Percentiles rank a stretch among this genome's conserved stretches.
These are phyloP conservation scores for Trichosporon sp. DNA, from an alignment of 1,284 basidiomycete genomes.

Conservation along the genomic window DNA sequence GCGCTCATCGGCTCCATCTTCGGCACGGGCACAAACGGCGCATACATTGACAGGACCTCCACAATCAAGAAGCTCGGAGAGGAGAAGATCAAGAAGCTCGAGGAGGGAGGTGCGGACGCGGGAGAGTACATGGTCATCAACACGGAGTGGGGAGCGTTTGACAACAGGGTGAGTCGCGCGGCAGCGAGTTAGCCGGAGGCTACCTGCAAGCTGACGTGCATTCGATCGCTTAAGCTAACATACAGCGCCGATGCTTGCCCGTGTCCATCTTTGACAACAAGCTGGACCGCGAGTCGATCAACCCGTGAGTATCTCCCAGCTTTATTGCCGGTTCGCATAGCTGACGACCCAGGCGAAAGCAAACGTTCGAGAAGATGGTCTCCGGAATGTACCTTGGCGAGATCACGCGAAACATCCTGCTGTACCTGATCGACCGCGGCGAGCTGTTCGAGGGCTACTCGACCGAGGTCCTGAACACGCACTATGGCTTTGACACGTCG, in stretches of 20 bases:
- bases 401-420: slow-evolving; percentile 80
- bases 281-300: slow-evolving; percentile 90
- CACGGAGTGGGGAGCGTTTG: slow-evolving; percentile 96
- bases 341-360: slow-evolving; percentile 63
- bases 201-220: too few species aligned
- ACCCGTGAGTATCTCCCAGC: slow-evolving; percentile 62
- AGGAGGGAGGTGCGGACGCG: slow-evolving; percentile 47
- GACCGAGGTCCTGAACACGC: slow-evolving; percentile 72
- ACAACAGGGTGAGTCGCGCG: slow-evolving; percentile 63
- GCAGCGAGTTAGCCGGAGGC: too few species aligned
- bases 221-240: slow-evolving; percentile 44
- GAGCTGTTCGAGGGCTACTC: slow-evolving; percentile 78
- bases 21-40: slow-evolving; percentile 97
- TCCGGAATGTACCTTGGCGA: slow-evolving; percentile 99
- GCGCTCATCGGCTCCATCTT: slow-evolving; percentile 89
- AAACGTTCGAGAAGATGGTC: slow-evolving; percentile 97
- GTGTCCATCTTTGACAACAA: slow-evolving; percentile 91
- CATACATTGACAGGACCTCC: slow-evolving; percentile 84
- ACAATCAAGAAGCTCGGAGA: slow-evolving; percentile 80
- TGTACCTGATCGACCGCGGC: slow-evolving; percentile 77
- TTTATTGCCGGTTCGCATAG: not conserved
- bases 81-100: slow-evolving; percentile 62
- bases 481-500: slow-evolving; percentile 92
- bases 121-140: slow-evolving; percentile 91
- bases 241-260: slow-evolving; percentile 74